Evolutionary conservation across 1,284 basidiomycete species (phyloP), one percentile per base, ranked within the genome.

Genomic region (Cryptococcus depauperatus): DNA sequence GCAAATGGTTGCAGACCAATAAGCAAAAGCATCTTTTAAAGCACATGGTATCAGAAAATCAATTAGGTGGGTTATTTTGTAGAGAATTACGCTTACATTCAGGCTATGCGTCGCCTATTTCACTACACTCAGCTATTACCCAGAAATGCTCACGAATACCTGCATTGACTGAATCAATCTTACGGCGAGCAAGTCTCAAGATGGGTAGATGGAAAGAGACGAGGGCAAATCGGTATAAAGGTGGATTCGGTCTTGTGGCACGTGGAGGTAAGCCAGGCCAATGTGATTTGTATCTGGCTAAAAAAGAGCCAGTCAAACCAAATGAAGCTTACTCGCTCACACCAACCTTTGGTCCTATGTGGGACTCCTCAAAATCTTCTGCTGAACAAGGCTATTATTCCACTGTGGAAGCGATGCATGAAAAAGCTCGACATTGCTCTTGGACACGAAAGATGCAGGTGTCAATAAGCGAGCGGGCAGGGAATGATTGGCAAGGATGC

Each of bases 121-220:
- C 55, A 1, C 32, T 66, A 4, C 58, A 61, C 27, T 50, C 62
- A 1, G 46, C 59, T 1, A 43, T 48, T 16, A 50, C 43, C 43
- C 54, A 22, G 11, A 28, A n/a, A 22, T 38, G 16, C 32, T 37
- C 29, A 25, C 27, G 45, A 5, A 29, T 50, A 4, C 54, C 55
- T 2, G 54, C 47, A 2, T 38, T 68, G 23, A 41, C 50, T 8
- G 64, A 66, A 0, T 45, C 58, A 3, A 26, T 69, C 10, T 48
- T 69, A 8, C 53, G 54, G 10, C 45, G 53, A 19, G 66, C 66
- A 3, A 64, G 61, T 43, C 38, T 65, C 16, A 67, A 67, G 37
- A 53, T 55, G 30, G 54, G 56, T 37, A 46, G 53, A 33, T 69
- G 66, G 66, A 67, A 64, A 48, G 59, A 64, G 37, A n/a, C 37